These are phyloP conservation scores for Cordyceps cicadae DNA, from an alignment of 2,329 filamentous ascomycete genomes.

Conservation along the genomic window DNA sequence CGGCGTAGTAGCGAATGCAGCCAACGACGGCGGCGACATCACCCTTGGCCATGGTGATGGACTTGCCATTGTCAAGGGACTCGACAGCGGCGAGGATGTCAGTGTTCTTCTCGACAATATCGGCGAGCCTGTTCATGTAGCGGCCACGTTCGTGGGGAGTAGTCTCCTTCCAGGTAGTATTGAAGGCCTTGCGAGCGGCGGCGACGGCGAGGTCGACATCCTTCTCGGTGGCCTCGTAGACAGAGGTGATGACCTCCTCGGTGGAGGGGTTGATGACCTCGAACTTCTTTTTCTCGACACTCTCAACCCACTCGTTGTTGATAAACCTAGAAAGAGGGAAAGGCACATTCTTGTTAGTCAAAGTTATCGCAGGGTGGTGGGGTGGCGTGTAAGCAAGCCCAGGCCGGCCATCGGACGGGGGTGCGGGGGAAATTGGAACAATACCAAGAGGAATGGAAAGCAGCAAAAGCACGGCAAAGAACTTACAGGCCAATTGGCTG, in stretches of 20 bases:
- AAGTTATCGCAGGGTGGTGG: not conserved
- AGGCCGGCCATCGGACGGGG: not conserved
- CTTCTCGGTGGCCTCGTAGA: conserved; percentile 81
- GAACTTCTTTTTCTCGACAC: conserved; percentile 80
- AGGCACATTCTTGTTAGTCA: not conserved
- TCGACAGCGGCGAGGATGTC: conserved; percentile 75
- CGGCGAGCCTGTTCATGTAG: conserved; percentile 66
- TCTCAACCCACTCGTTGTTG: conserved; percentile 79
- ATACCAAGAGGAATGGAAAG: conserved; percentile 19
- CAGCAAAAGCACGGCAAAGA: not conserved
- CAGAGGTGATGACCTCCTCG: conserved; percentile 76
- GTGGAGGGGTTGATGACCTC: conserved; percentile 84
- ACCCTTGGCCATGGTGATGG: conserved; percentile 64
- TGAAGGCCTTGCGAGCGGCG: conserved; percentile 79
- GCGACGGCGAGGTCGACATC: conserved; percentile 73
- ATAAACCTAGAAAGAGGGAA: conserved; percentile 56
- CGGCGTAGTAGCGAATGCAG: conserved; percentile 66
- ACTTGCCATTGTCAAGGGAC: conserved; percentile 83
- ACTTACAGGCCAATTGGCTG: conserved; percentile 56
- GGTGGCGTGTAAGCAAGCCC: not conserved
- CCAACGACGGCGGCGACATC: conserved; percentile 62
- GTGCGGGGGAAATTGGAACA: not conserved
- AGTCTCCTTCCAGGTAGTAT: conserved; percentile 60
- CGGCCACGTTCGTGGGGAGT: conserved; percentile 64
- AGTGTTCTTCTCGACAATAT: conserved; percentile 68